Evolutionary conservation across 1,284 basidiomycete species (phyloP).

Genomic region (Coniophora puteana): DNA sequence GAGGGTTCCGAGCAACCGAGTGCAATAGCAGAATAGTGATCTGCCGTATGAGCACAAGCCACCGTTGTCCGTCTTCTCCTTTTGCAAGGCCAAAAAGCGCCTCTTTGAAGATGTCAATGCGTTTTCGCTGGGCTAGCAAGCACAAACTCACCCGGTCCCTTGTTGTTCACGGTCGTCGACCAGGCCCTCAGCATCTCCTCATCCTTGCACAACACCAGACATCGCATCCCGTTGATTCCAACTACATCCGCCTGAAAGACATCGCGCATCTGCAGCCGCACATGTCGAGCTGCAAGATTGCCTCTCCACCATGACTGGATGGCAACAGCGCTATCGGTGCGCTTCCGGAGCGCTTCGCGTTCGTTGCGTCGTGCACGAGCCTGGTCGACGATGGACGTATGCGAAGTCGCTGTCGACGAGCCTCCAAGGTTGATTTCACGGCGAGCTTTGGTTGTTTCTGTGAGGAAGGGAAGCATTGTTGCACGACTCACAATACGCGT

Average conservation of each 20-base stretch:
- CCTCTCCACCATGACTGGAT: constrained; percentile 75
- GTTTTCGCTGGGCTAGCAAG: too few species aligned
- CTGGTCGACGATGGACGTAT: constrained; percentile 54
- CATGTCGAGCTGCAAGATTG: constrained; percentile 32
- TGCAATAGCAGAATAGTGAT: constrained; percentile 45
- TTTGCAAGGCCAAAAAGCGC: constrained; percentile 37
- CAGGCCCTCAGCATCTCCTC: constrained; percentile 50
- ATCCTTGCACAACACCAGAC: constrained; percentile 56
- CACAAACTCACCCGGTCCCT: too few species aligned
- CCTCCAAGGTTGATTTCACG: constrained; percentile 80
- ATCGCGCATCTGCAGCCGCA: constrained; percentile 37
- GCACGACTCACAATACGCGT: too few species aligned
- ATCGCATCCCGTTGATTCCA: constrained; percentile 52
- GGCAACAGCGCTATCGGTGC: constrained; percentile 50
- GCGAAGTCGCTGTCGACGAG: constrained; percentile 44
- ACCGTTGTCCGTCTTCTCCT: constrained; percentile 40
- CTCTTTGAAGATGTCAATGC: too few species aligned
- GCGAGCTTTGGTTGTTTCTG: constrained; percentile 36
- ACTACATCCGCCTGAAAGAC: constrained; percentile 37
- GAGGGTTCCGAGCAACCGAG: constrained; percentile 43
- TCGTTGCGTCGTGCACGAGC: constrained; percentile 57
- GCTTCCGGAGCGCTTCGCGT: constrained; percentile 50
- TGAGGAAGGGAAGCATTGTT: constrained; percentile 31
- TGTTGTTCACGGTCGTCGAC: constrained; percentile 44
- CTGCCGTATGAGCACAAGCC: constrained; percentile 54